Conservation (phyloP, 495 filamentous ascomycete species). For the Penicillium alfredii region DNA sequence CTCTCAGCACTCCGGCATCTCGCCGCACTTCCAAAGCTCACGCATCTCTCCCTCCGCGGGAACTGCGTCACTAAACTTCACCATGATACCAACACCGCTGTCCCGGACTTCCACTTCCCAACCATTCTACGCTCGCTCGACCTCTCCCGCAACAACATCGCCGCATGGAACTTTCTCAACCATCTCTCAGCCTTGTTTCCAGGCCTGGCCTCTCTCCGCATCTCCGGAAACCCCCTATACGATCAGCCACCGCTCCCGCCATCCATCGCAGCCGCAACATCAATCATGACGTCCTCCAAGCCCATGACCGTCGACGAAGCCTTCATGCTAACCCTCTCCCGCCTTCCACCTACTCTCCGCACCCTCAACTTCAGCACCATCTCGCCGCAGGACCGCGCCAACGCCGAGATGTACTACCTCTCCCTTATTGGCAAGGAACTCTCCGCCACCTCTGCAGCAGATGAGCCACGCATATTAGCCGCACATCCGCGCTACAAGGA, state of each 20-base stretch:
- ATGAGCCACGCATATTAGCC: slow-evolving; percentile 48
- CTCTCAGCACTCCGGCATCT: slow-evolving; percentile 55
- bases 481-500: slow-evolving; percentile 64
- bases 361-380: slow-evolving; percentile 76
- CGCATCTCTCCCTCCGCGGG: slow-evolving; percentile 39
- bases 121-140: slow-evolving; percentile 57
- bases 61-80: slow-evolving; percentile 37
- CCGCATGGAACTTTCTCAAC: slow-evolving; percentile 67
- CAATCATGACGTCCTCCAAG: slow-evolving; percentile 16
- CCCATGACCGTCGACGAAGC: slow-evolving; percentile 61
- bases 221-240: slow-evolving; percentile 81
- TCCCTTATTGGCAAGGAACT: slow-evolving; percentile 71
- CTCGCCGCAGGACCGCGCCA: slow-evolving; percentile 62
- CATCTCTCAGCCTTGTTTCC: slow-evolving; percentile 60
- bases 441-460: slow-evolving; percentile 48
- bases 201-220: slow-evolving; percentile 56
- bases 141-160: slow-evolving; percentile 70
- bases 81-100: slow-evolving; percentile 13
- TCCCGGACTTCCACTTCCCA: slow-evolving; percentile 34
- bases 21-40: slow-evolving; percentile 51
- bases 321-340: slow-evolving; percentile 83
- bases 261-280: slow-evolving; percentile 23
- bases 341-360: slow-evolving; percentile 55
- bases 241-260: slow-evolving; percentile 45
- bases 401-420: slow-evolving; percentile 91